Conservation (phyloP, 306 rosid genomes). For the Lathyrus aphaca region DNA sequence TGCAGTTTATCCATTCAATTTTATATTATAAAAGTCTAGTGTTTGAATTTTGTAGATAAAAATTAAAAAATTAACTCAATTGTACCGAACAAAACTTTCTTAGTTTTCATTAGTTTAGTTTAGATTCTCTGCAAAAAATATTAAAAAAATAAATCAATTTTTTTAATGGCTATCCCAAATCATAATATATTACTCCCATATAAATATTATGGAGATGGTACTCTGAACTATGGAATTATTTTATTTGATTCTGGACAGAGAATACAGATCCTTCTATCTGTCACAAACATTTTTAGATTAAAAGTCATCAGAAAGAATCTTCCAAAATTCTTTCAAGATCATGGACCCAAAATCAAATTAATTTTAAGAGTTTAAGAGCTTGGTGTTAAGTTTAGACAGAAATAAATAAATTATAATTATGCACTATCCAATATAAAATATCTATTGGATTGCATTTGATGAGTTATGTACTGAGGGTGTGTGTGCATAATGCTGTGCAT, state of each 20-base stretch:
- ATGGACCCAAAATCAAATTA: conserved; percentile 3
- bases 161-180: not conserved
- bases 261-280: conserved; percentile 16
- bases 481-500: not conserved
- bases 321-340: conserved; percentile 49
- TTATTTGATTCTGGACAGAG: conserved; percentile 19
- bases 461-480: not conserved
- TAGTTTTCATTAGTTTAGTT: too few species aligned
- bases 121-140: too few species aligned
- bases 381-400: not conserved
- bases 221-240: not conserved
- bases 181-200: not conserved
- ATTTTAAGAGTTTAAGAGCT: not conserved
- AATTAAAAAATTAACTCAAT: too few species aligned
- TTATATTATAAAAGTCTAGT: too few species aligned
- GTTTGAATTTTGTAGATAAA: too few species aligned
- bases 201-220: conserved; percentile 1
- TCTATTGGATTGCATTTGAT: not conserved
- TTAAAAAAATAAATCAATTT: not conserved
- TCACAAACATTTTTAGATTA: conserved; percentile 41
- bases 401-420: not conserved
- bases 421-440: not conserved
- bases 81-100: too few species aligned
- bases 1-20: too few species aligned
- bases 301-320: conserved; percentile 36